Percentiles rank a stretch among this genome's conserved stretches.
phyloP scores from a whole-genome alignment of 2,329 filamentous ascomycete species.

The Colletotrichum zoysiae region DNA sequence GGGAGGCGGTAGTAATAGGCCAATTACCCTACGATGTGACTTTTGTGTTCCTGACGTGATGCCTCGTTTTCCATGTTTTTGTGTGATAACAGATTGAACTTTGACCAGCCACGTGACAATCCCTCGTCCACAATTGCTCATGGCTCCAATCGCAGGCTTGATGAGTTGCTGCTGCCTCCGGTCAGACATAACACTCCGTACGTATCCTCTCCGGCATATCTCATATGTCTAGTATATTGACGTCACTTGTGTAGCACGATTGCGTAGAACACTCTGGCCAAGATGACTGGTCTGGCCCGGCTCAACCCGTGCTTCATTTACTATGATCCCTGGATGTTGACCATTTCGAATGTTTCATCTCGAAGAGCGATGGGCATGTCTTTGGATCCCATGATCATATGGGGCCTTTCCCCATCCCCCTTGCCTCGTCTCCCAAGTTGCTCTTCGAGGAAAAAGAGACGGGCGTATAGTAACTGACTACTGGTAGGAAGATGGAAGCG shows the following conservation, averaged over 20 bases:
- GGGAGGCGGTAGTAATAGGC: conserved; percentile 35
- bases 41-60: not conserved
- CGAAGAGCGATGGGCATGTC: not conserved
- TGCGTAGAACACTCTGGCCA: too few relatives aligned
- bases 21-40: conserved; percentile 15
- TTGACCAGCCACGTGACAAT: not conserved
- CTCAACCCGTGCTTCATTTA: not conserved
- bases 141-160: not conserved
- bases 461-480: not conserved
- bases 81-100: not conserved
- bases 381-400: not conserved
- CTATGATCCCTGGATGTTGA: not conserved
- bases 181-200: not conserved
- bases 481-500: not conserved
- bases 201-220: not conserved
- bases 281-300: not conserved
- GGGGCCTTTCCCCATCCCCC: not conserved
- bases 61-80: not conserved
- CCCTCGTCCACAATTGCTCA: not conserved
- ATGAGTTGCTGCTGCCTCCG: not conserved
- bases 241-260: not conserved
- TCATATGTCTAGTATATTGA: not conserved
- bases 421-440: too few relatives aligned
- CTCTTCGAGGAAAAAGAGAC: not conserved
- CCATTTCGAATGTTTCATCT: not conserved